A percentile compares a stretch with the other conserved stretches of the same genome.
Evolutionary conservation across 306 rosid species (phyloP).

Genomic region (Acacia confusa): DNA sequence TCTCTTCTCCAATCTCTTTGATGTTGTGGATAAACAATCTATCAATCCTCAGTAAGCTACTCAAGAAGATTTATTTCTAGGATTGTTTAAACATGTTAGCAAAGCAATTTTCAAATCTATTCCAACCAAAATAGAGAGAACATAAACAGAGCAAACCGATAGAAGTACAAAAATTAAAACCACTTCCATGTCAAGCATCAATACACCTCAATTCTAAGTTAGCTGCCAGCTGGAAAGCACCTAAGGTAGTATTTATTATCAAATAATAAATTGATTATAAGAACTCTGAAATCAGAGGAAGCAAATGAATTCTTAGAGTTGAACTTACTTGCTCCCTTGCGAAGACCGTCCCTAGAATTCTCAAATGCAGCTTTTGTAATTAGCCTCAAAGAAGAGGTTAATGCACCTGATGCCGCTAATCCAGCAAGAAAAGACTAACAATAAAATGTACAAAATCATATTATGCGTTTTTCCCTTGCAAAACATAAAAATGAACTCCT

Average conservation of each 20-base stretch:
- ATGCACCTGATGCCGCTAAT: constrained; percentile 76
- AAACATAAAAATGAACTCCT: neutral
- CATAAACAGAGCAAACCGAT: neutral
- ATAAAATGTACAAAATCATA: constrained; percentile 15
- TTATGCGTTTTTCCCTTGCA: neutral
- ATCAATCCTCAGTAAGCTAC: constrained; percentile 11
- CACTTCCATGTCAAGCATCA: constrained; percentile 2
- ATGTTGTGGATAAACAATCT: neutral
- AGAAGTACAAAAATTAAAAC: neutral
- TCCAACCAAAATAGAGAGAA: neutral
- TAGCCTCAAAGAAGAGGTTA: constrained; percentile 74
- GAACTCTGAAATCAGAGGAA: neutral
- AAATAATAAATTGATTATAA: neutral
- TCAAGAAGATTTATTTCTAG: neutral
- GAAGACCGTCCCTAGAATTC: constrained; percentile 67
- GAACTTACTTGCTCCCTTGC: constrained; percentile 85
- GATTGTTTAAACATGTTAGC: neutral
- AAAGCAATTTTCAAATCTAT: constrained; percentile 5
- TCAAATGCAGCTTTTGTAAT: constrained; percentile 82
- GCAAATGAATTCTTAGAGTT: neutral
- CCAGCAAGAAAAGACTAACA: constrained; percentile 78
- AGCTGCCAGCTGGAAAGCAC: neutral
- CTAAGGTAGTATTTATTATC: neutral
- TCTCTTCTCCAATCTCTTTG: neutral
- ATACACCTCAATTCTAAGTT: neutral